Conservation (phyloP, 2,329 filamentous ascomycete species). For the Lachnellula suecica region DNA sequence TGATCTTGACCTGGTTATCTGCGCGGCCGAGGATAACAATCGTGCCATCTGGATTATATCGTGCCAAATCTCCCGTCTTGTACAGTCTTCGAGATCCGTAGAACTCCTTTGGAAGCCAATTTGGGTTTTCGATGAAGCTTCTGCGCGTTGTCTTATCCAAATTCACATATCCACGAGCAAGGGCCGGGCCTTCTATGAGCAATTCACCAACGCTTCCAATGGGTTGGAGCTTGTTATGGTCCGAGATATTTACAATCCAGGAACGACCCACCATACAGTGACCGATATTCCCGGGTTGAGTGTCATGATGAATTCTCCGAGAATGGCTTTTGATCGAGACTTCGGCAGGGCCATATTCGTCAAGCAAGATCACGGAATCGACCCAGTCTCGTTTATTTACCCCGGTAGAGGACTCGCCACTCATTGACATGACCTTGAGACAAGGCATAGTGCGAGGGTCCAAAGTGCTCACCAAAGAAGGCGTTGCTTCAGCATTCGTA, state of each 20-base stretch:
- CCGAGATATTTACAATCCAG: constrained; percentile 36
- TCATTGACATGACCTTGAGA: too few species aligned
- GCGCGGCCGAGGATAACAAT: constrained; percentile 52
- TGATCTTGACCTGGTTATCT: neutral
- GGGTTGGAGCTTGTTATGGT: constrained; percentile 12
- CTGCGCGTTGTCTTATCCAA: constrained; percentile 53
- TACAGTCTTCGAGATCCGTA: constrained; percentile 47
- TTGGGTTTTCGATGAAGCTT: constrained; percentile 37
- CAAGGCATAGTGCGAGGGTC: too few species aligned
- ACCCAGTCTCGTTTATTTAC: too few species aligned
- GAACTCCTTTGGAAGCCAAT: constrained; percentile 40
- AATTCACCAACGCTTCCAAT: constrained; percentile 16
- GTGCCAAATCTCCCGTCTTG: constrained; percentile 54
- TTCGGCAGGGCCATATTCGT: too few species aligned
- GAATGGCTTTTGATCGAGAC: too few species aligned
- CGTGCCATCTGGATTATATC: constrained; percentile 47
- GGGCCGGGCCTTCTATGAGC: constrained; percentile 45
- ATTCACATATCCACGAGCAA: constrained; percentile 59
- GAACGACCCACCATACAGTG: neutral
- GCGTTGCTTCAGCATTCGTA: too few species aligned
- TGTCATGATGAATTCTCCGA: too few species aligned
- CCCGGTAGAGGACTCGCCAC: too few species aligned
- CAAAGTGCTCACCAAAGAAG: too few species aligned
- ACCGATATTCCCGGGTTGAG: too few species aligned
- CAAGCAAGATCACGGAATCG: too few species aligned